phyloP scores from a whole-genome alignment of 2,329 filamentous ascomycete genomes.

The Alternaria sp. region DNA sequence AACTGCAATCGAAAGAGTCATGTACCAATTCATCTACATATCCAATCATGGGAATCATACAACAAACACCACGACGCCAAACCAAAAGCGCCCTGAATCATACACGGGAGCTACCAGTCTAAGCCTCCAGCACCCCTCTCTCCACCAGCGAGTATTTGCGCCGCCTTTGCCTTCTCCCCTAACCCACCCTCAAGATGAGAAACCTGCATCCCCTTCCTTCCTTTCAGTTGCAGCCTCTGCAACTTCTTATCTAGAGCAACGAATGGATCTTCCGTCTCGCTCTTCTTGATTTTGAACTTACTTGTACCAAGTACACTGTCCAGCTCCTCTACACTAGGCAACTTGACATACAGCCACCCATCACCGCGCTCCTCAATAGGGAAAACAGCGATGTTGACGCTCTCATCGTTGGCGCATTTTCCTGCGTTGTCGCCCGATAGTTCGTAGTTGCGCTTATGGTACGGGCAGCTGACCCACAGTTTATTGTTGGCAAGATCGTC shows the following conservation, averaged over 20 bases:
- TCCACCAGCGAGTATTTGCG: conserved; percentile 56
- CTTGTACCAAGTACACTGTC: conserved; percentile 79
- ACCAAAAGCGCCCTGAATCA: not conserved
- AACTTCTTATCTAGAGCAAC: conserved; percentile 65
- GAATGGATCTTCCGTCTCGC: conserved; percentile 67
- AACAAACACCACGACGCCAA: conserved; percentile 1
- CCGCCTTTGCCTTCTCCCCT: conserved; percentile 55
- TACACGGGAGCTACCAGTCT: conserved; percentile 51
- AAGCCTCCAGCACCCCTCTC: conserved; percentile 54
- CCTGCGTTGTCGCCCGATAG: conserved; percentile 72
- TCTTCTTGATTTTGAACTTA: conserved; percentile 80
- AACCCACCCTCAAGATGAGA: conserved; percentile 56
- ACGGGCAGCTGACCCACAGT: conserved; percentile 87
- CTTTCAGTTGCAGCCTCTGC: conserved; percentile 58
- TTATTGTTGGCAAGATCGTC: conserved; percentile 67
- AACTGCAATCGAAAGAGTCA: not conserved
- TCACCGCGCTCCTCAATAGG: conserved; percentile 76
- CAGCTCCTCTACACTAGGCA: conserved; percentile 82
- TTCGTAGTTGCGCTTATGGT: conserved; percentile 90
- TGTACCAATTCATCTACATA: not conserved
- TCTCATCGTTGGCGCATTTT: conserved; percentile 76
- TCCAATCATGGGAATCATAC: conserved; percentile 1
- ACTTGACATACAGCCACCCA: conserved; percentile 79
- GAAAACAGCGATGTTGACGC: conserved; percentile 84
- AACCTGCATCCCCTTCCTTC: conserved; percentile 58